Base-by-base conservation (phyloP, 1,284 basidiomycete genomes). In the Trichosporon inkin region DNA sequence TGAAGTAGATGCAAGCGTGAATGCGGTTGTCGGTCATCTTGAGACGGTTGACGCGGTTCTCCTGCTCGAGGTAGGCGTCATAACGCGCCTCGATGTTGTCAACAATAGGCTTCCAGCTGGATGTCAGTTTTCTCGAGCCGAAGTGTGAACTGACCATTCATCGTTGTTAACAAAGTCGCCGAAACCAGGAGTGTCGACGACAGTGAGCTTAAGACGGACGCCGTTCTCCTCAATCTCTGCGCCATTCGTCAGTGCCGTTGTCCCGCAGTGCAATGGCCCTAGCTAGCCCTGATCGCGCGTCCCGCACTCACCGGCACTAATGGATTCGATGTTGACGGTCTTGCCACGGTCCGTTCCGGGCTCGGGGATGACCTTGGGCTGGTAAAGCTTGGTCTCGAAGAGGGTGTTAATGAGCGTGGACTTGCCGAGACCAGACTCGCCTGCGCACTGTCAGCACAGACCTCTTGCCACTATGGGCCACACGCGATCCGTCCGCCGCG, bases 81-180 rank as follows among this genome's bases (percentile, higher is more conserved):
- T 95, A 97, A 56, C 94, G 89, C 40, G 90, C 86, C 79, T 97
- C 94, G 67, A 98, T 97, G 81, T 95, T 92, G 78, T 96, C 92
- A 38, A 96, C 84, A 66, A 98, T 95, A 56, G 94, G 94, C 79
- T 90, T 94, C 94, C 94, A 98, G 79, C 92, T 92, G 37, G 14
- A 47, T 17, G 44, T 28, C 19, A 51, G 44, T 16, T 32, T 41
- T 14, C 1, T 13, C 37, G 52, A 41, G 38, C 19, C 34, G 17
- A 13, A 5, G 6, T n/a, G 10, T 22, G 10, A 56, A 73, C 76
- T 64, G 71, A 91, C 90, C 91, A 92, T 71, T 95, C 91, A 68
- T 94, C 90, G 78, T 97, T 98, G 84, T 97, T 96, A 75, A 97
- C 92, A 78, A 93, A 96, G 79, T 97, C 93, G 61, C 93, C 93